Percentiles rank a stretch among this genome's conserved stretches.
Evolutionary conservation across 805 yeast genomes (phyloP).

Genomic region (Sugiyamaella valdiviana): DNA sequence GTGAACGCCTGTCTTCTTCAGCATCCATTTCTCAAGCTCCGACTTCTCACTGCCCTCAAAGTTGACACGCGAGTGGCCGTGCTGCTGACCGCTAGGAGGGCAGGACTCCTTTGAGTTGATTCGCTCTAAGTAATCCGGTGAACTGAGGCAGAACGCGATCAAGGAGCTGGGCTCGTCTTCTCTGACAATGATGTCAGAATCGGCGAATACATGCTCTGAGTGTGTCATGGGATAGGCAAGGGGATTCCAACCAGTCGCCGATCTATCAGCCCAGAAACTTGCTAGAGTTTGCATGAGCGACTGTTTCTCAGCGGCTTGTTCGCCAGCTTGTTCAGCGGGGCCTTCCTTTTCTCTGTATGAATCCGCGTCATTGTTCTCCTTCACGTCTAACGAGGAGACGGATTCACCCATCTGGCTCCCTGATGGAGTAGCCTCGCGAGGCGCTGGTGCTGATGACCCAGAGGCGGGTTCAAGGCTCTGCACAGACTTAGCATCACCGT

Average conservation of each 20-base stretch:
- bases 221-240: conserved; percentile 73
- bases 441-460: neutral
- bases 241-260: conserved; percentile 93
- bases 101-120: conserved; percentile 28
- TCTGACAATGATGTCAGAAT: conserved; percentile 85
- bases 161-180: conserved; percentile 96
- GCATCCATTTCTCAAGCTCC: conserved; percentile 59
- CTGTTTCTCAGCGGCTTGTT: conserved; percentile 51
- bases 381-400: neutral
- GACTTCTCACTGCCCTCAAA: conserved; percentile 16
- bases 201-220: conserved; percentile 86
- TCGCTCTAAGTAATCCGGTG: conserved; percentile 72
- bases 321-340: neutral
- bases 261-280: conserved; percentile 95
- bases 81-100: neutral
- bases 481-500: neutral
- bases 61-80: neutral
- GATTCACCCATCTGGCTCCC: neutral
- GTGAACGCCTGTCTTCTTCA: conserved; percentile 81
- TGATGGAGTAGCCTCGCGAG: neutral
- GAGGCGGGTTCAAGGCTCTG: neutral
- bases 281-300: conserved; percentile 78
- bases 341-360: neutral
- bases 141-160: conserved; percentile 85
- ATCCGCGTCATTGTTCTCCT: neutral